These are phyloP conservation scores for Pouteria campechiana DNA, from an alignment of 179 eudicot species.

Conservation along the genomic window DNA sequence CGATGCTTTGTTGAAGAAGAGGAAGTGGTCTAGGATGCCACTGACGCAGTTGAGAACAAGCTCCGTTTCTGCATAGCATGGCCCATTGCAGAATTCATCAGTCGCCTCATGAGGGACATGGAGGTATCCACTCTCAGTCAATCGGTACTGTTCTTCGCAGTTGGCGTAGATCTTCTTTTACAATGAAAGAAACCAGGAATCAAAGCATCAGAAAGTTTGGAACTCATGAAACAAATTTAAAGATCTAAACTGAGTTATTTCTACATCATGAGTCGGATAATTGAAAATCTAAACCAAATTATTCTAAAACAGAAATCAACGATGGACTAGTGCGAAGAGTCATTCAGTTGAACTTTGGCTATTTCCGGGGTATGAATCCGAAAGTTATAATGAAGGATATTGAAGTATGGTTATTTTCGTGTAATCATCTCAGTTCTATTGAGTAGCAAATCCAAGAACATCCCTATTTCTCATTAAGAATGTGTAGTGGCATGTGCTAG, in stretches of 20 bases:
- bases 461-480: not conserved
- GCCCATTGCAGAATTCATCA: constrained; percentile 56
- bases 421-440: no score
- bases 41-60: constrained; percentile 51
- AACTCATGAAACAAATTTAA: no score
- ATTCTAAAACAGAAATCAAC: no score
- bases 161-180: constrained; percentile 46
- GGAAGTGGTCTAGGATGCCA: constrained; percentile 29
- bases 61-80: constrained; percentile 57
- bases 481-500: not conserved
- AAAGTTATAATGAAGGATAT: no score
- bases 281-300: no score
- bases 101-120: constrained; percentile 43
- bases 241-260: not conserved
- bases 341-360: no score
- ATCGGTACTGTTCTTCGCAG: constrained; percentile 53
- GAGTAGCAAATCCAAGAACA: no score
- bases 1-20: constrained; percentile 55
- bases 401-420: no score
- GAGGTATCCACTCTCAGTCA: constrained; percentile 39
- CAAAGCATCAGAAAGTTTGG: not conserved
- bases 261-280: no score
- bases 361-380: no score
- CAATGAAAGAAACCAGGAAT: not conserved
- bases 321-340: no score